phyloP scores from a whole-genome alignment of 495 filamentous ascomycete genomes.

The Lasiosphaeris hirsuta region DNA sequence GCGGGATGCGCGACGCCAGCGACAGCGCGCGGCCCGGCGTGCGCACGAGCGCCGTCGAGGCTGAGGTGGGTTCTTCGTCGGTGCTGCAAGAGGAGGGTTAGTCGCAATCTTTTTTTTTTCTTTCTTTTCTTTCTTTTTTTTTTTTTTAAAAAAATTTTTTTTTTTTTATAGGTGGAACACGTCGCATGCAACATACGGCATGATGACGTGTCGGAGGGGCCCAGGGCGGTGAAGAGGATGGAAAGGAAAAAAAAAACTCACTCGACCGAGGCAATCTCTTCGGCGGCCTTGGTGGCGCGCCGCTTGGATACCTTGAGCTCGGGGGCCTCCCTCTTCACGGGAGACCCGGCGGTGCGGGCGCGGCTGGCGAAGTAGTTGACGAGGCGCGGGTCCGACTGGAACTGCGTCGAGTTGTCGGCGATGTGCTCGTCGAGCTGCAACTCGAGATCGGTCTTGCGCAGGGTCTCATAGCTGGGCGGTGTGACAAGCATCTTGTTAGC shows the following conservation, averaged over 20 bases:
- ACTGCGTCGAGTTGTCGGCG: conserved; percentile 57
- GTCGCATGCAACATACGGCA: too few relatives aligned
- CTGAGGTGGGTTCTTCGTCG: conserved; percentile 15
- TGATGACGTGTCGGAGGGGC: background rate
- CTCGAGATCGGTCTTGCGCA: conserved; percentile 82
- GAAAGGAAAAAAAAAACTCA: conserved; percentile 26
- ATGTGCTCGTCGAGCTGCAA: conserved; percentile 72
- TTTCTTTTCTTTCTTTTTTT: too few relatives aligned
- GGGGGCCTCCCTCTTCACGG: conserved; percentile 67
- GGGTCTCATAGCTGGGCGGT: conserved; percentile 57
- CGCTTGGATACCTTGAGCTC: conserved; percentile 44
- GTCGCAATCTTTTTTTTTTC: conserved; percentile 1
- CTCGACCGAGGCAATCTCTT: conserved; percentile 42
- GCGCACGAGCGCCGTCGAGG: conserved; percentile 49
- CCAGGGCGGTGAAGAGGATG: background rate
- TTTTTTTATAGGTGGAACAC: too few relatives aligned
- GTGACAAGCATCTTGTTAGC: conserved; percentile 2
- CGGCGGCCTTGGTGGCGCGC: conserved; percentile 45
- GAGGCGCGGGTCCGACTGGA: conserved; percentile 61
- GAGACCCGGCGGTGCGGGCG: conserved; percentile 56
- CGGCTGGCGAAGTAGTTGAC: conserved; percentile 72
- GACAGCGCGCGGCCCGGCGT: conserved; percentile 57
- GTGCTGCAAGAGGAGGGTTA: conserved; percentile 8
- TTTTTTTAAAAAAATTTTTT: too few relatives aligned
- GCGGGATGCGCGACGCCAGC: conserved; percentile 49